Percentiles rank a stretch among this genome's conserved stretches.
Evolutionary conservation across 139 green algal genomes (phyloP).

Genomic region (Ettlia oleoabundans): DNA sequence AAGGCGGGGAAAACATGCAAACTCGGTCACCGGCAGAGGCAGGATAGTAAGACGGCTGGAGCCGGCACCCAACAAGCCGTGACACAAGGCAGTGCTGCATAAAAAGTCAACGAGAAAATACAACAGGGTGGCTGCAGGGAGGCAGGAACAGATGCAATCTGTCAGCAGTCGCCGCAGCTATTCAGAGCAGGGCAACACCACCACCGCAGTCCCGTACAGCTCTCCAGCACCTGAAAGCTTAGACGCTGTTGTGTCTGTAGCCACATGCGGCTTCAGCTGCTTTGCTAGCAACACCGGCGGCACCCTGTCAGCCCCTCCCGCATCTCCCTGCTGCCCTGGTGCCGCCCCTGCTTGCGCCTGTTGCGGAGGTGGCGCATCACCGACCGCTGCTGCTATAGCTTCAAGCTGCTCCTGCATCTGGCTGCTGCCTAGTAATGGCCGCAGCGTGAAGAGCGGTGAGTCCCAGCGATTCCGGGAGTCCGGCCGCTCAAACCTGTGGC

Average conservation of each 20-base stretch:
- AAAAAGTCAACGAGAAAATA: too few relatives aligned
- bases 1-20: too few relatives aligned
- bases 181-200: too few relatives aligned
- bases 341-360: neutral
- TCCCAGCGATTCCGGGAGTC: slow-evolving; percentile 92
- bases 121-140: too few relatives aligned
- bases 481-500: slow-evolving; percentile 92
- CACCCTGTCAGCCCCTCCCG: neutral
- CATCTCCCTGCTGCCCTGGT: neutral
- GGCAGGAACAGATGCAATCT: too few relatives aligned
- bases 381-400: neutral
- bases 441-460: slow-evolving; percentile 78
- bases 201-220: too few relatives aligned
- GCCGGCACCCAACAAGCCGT: too few relatives aligned
- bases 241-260: slow-evolving; percentile 13
- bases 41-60: too few relatives aligned
- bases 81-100: too few relatives aligned
- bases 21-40: neutral
- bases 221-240: too few relatives aligned
- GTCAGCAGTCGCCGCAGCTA: too few relatives aligned
- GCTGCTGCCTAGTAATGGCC: slow-evolving; percentile 16
- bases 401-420: neutral
- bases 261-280: slow-evolving; percentile 21
- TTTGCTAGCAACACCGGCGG: slow-evolving; percentile 5
- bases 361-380: neutral